These are phyloP conservation scores for Suillus alpinus DNA, from an alignment of 768 basidiomycete genomes.

Conservation along the genomic window DNA sequence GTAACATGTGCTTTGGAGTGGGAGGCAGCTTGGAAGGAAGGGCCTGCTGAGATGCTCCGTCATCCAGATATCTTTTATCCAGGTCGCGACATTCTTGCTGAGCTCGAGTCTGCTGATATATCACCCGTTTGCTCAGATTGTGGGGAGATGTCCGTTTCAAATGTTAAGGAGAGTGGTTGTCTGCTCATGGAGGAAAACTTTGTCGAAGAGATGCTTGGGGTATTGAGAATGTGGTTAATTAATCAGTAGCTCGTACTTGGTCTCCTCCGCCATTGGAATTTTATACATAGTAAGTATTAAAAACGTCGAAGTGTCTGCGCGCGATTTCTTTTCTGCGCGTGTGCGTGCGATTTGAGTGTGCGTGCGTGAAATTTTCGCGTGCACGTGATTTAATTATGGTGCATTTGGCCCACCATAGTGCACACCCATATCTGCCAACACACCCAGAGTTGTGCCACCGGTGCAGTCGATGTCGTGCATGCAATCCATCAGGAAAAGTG, in stretches of 20 bases:
- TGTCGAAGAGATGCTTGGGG: too few relatives aligned
- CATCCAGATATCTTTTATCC: slow-evolving; percentile 5
- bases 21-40: background rate
- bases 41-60: background rate
- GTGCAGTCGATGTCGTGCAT: too few relatives aligned
- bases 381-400: slow-evolving; percentile 28
- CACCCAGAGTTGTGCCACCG: too few relatives aligned
- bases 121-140: background rate
- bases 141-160: background rate
- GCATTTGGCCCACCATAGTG: background rate
- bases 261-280: too few relatives aligned
- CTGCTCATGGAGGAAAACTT: too few relatives aligned
- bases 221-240: too few relatives aligned
- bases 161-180: background rate
- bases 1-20: background rate
- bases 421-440: too few relatives aligned
- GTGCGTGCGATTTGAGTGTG: slow-evolving; percentile 30
- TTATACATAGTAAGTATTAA: too few relatives aligned
- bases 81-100: background rate
- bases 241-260: too few relatives aligned
- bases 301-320: too few relatives aligned
- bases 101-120: background rate
- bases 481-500: too few relatives aligned
- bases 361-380: slow-evolving; percentile 28
- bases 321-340: slow-evolving; percentile 9